Evolutionary conservation across 176 grass and related monocot species (phyloP).

Genomic region (Bromus sterilis): DNA sequence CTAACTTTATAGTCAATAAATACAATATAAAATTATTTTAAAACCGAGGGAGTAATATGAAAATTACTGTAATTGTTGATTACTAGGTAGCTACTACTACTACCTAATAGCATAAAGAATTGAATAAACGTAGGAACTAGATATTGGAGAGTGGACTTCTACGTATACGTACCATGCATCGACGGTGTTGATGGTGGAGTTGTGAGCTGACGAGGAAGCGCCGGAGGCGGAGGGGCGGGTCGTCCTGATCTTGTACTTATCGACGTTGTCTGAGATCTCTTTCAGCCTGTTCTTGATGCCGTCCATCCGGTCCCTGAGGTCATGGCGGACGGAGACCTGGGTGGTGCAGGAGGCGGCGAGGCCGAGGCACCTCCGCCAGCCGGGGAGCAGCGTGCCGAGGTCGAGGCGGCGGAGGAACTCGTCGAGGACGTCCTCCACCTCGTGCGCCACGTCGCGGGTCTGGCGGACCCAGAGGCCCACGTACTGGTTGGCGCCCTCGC

Average conservation of each 20-base stretch:
- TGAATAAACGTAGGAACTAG: neutral
- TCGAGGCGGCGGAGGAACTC: constrained; percentile 12
- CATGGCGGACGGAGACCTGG: constrained; percentile 19
- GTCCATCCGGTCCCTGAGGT: constrained; percentile 13
- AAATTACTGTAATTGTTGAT: too few species aligned
- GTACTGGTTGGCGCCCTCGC: constrained; percentile 7
- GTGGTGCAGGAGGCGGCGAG: constrained; percentile 1
- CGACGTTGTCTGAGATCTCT: constrained; percentile 35
- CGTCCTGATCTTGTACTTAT: constrained; percentile 13
- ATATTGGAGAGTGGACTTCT: neutral
- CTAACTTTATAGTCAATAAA: too few species aligned
- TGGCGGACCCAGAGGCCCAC: constrained; percentile 17
- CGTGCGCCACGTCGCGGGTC: constrained; percentile 22
- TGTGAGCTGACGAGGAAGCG: neutral
- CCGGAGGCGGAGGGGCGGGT: neutral
- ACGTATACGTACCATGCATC: constrained; percentile 17
- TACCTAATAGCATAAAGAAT: too few species aligned
- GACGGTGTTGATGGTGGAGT: neutral
- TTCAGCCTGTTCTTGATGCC: constrained; percentile 28
- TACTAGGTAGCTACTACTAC: too few species aligned
- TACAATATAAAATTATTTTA: too few species aligned
- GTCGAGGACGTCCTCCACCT: constrained; percentile 24
- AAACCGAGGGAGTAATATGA: too few species aligned
- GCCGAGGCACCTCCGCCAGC: neutral
- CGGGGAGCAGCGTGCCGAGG: neutral